Base-by-base conservation (phyloP, 1,139 yeast species). In the Saccharomycopsis hybrid region DNA sequence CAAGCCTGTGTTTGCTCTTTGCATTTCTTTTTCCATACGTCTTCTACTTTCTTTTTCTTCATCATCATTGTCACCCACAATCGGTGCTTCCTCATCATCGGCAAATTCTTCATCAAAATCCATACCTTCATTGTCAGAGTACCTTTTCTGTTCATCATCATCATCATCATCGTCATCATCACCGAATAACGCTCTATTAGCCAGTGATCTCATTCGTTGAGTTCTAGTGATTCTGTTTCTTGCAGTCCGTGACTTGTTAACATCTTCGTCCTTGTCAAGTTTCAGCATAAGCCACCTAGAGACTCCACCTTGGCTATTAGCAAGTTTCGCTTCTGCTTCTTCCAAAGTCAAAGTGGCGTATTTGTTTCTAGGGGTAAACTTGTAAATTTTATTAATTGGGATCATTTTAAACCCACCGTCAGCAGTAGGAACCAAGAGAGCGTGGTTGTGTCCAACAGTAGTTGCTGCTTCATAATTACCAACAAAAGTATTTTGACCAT, bases 1-100 rank as follows among this genome's bases (percentile, higher is more conserved):
- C 52, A 86, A 74, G 46, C 83, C 85, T 24, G 55, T 52, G 46
- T 84, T 84, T 1, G 96, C 96, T 54, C 81, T 78, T 55, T 88
- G 74, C 92, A 87, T 89, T 66, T 92, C 97, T 59, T 78, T 83
- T 67, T 90, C 92, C 63, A 92, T 84, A 60, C 89, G 84, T 57
- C 78, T 78, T 65, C 92, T 97, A 40, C 90, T 85, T 58, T 89
- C 85, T 64, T 85, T 89, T 63, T 88, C 86, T 62, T 92, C 98
- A 61, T 88, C 95, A 62, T 92, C 98, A 54, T 51, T 39, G 52
- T 90, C 89, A 47, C 97, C 97, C 62, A 92, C 98, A 77, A 92
- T 82, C 54, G 98, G 98, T 1, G 97, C 97, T 65, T 92, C 98
- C 68, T 92, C 98, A 65, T 92, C 98, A 66, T 92, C 98, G 27